Conservation (phyloP, 768 basidiomycete species). For the Chalciporus piperatus region DNA sequence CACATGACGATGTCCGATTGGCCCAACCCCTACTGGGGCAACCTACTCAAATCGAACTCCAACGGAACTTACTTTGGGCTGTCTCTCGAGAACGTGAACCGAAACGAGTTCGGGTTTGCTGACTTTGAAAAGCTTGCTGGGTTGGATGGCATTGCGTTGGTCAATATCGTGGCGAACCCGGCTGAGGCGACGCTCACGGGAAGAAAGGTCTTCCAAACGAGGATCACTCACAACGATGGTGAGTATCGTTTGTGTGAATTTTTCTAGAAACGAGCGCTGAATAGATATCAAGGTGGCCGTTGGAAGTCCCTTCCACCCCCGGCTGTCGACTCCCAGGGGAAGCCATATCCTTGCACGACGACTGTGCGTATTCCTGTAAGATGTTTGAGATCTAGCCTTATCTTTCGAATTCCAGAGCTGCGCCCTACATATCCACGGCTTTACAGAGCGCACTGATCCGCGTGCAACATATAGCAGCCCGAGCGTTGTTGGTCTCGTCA, state of each 20-base stretch:
- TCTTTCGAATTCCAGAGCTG: conserved; percentile 55
- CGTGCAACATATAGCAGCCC: conserved; percentile 93
- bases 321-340: conserved; percentile 67
- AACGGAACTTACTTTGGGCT: conserved; percentile 97
- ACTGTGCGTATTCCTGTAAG: conserved; percentile 45
- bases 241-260: conserved; percentile 17
- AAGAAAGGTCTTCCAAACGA: conserved; percentile 72
- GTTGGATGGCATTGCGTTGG: conserved; percentile 90
- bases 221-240: conserved; percentile 98
- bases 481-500: conserved; percentile 85
- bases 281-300: conserved; percentile 54
- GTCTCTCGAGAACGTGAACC: conserved; percentile 84
- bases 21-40: conserved; percentile 79
- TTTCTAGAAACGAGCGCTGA: too few relatives aligned
- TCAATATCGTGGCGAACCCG: conserved; percentile 87
- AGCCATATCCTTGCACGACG: conserved; percentile 62
- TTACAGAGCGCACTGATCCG: conserved; percentile 88
- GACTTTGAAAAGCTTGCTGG: conserved; percentile 99
- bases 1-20: conserved; percentile 91
- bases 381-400: neutral
- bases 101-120: conserved; percentile 83
- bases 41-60: conserved; percentile 92
- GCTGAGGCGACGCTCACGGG: conserved; percentile 68
- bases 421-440: conserved; percentile 89
- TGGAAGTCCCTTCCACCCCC: conserved; percentile 88